Evolutionary conservation across 169 alveolate species (phyloP).

Genomic region (Pseudocohnilembus persalinus): DNA sequence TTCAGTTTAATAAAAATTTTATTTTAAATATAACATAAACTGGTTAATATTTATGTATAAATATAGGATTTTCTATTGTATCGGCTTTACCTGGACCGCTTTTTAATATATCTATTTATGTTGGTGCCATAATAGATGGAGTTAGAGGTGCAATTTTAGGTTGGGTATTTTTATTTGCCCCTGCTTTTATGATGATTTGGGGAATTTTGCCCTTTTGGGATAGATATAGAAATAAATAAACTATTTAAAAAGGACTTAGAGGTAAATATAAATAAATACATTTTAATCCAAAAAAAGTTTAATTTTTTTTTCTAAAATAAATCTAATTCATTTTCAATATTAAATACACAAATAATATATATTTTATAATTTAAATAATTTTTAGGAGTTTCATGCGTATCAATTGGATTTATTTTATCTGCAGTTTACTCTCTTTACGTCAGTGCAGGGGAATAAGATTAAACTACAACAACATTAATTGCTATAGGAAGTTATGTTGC

Average conservation of each 20-base stretch:
- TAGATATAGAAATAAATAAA: not conserved
- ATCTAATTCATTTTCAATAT: too few species aligned
- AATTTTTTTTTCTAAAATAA: too few species aligned
- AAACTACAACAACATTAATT: conserved; percentile 3
- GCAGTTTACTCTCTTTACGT: not conserved
- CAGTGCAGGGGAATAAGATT: conserved; percentile 10
- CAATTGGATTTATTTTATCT: conserved; percentile 20
- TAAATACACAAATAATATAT: too few species aligned
- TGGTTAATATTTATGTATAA: too few species aligned
- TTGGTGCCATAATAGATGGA: conserved; percentile 19
- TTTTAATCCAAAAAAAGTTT: too few species aligned
- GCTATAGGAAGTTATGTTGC: not conserved
- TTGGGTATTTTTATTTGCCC: not conserved
- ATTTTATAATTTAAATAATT: too few species aligned
- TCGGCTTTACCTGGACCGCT: conserved; percentile 21
- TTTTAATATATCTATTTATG: conserved; percentile 11
- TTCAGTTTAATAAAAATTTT: too few species aligned
- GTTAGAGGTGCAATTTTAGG: conserved; percentile 9
- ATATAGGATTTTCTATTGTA: conserved; percentile 13
- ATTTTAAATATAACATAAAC: too few species aligned
- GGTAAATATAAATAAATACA: too few species aligned
- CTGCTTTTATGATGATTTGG: conserved; percentile 18
- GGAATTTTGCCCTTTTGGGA: conserved; percentile 25
- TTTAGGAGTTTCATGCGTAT: conserved; percentile 2
- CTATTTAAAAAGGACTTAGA: not conserved